These are phyloP conservation scores for Ophiosphaerella narmari DNA, from an alignment of 2,329 filamentous ascomycete genomes.

Conservation along the genomic window DNA sequence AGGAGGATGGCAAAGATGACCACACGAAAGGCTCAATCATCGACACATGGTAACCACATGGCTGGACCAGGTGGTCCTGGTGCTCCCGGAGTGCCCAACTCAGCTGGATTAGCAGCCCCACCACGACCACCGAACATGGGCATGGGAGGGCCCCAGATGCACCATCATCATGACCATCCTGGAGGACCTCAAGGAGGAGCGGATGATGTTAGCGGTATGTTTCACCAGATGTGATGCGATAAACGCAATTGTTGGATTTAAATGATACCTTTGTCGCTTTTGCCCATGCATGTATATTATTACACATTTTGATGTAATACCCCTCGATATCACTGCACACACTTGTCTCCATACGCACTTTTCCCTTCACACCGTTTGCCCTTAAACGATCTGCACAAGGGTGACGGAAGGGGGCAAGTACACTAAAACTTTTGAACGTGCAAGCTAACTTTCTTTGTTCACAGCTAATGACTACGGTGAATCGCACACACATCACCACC, in stretches of 20 bases:
- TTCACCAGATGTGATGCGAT: slow-evolving; percentile 78
- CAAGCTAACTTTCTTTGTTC: slow-evolving; percentile 52
- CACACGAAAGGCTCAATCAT: slow-evolving; percentile 73
- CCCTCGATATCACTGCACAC: slow-evolving; percentile 44
- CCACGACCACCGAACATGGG: slow-evolving; percentile 68
- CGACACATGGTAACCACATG: slow-evolving; percentile 67
- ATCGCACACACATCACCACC: slow-evolving; percentile 70
- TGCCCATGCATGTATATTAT: slow-evolving; percentile 49
- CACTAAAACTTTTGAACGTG: slow-evolving; percentile 32
- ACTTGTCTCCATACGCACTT: slow-evolving; percentile 35
- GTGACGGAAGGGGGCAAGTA: slow-evolving; percentile 20
- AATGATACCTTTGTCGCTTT: slow-evolving; percentile 50
- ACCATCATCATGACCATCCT: slow-evolving; percentile 74
- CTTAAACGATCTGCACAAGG: slow-evolving; percentile 30
- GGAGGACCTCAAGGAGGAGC: slow-evolving; percentile 69
- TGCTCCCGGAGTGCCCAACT: slow-evolving; percentile 67
- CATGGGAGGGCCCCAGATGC: slow-evolving; percentile 67
- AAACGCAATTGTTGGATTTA: slow-evolving; percentile 44
- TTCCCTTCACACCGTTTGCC: slow-evolving; percentile 16
- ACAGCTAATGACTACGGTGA: slow-evolving; percentile 63
- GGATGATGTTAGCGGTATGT: slow-evolving; percentile 96
- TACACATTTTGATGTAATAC: slow-evolving; percentile 50
- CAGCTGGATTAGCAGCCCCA: slow-evolving; percentile 64
- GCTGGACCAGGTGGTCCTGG: slow-evolving; percentile 65
- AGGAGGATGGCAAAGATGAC: slow-evolving; percentile 96